Conservation (phyloP, 345 rosid species). For the Gossypium herbaceum region DNA sequence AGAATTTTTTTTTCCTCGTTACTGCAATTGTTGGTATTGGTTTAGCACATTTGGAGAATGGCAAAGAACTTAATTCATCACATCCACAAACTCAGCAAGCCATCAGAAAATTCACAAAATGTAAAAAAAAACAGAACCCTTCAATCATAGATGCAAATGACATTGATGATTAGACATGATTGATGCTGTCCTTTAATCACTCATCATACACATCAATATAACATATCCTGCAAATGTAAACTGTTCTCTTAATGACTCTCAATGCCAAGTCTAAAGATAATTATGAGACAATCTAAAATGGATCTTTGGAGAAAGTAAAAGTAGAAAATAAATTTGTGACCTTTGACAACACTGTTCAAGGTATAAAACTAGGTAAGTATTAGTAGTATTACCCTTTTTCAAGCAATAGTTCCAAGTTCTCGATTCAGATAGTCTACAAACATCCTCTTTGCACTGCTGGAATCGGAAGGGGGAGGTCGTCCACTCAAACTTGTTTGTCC, state of each 20-base stretch:
- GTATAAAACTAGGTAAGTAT: neutral
- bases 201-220: neutral
- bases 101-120: neutral
- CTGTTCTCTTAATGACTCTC: neutral
- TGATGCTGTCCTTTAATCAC: neutral
- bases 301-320: neutral
- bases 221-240: neutral
- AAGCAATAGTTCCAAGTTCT: conserved; percentile 55
- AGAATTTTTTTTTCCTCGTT: neutral
- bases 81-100: neutral
- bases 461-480: conserved; percentile 77
- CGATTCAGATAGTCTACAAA: conserved; percentile 90
- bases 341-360: neutral
- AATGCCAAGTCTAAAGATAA: neutral
- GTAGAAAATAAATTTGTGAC: neutral
- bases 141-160: neutral
- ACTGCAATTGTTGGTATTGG: neutral
- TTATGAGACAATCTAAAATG: neutral
- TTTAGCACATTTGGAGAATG: neutral
- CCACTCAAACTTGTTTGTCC: conserved; percentile 90
- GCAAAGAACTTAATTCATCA: no score
- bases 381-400: conserved; percentile 15
- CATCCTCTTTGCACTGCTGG: conserved; percentile 85
- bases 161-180: neutral
- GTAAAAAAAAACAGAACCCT: neutral